These are phyloP conservation scores for Lasiosphaeria miniovina DNA, from an alignment of 495 filamentous ascomycete genomes.

Conservation along the genomic window DNA sequence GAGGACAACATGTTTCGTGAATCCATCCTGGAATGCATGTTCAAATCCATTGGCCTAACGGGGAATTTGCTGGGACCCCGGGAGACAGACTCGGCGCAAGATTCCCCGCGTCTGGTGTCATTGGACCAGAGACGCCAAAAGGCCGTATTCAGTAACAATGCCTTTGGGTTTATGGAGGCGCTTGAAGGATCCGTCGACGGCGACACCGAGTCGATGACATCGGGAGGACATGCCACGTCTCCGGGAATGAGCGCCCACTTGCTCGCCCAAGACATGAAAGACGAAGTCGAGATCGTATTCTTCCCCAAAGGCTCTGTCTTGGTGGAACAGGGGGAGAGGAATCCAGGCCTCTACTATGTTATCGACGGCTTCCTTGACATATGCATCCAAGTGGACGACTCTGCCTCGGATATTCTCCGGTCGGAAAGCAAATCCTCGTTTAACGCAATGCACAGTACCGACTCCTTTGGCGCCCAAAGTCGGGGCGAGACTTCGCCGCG, in stretches of 20 bases:
- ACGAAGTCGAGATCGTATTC: slow-evolving; percentile 97
- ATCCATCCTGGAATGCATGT: slow-evolving; percentile 90
- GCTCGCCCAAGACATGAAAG: slow-evolving; percentile 70
- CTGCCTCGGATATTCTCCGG: slow-evolving; percentile 34
- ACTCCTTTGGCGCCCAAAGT: slow-evolving; percentile 26
- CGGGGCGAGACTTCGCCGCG: slow-evolving; percentile 21
- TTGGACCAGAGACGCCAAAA: slow-evolving; percentile 84
- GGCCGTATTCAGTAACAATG: slow-evolving; percentile 75
- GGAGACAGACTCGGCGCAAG: slow-evolving; percentile 70
- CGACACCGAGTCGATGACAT: slow-evolving; percentile 81
- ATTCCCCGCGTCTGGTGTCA: slow-evolving; percentile 78
- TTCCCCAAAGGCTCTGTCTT: slow-evolving; percentile 92
- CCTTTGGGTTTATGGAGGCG: slow-evolving; percentile 92
- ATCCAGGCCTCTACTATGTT: slow-evolving; percentile 95
- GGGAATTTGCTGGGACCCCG: slow-evolving; percentile 59
- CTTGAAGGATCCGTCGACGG: slow-evolving; percentile 78
- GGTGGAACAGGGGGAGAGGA: slow-evolving; percentile 95
- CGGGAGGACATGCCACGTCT: slow-evolving; percentile 48
- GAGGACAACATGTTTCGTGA: slow-evolving; percentile 86
- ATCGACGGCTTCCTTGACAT: slow-evolving; percentile 97
- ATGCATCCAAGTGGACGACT: slow-evolving; percentile 50
- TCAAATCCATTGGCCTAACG: slow-evolving; percentile 86
- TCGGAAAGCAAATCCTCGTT: slow-evolving; percentile 32
- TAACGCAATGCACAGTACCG: slow-evolving; percentile 33
- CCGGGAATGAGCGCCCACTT: slow-evolving; percentile 43